These are phyloP conservation scores for Platanthera zijinensis DNA, from an alignment of 106 monocot genomes.

Conservation along the genomic window DNA sequence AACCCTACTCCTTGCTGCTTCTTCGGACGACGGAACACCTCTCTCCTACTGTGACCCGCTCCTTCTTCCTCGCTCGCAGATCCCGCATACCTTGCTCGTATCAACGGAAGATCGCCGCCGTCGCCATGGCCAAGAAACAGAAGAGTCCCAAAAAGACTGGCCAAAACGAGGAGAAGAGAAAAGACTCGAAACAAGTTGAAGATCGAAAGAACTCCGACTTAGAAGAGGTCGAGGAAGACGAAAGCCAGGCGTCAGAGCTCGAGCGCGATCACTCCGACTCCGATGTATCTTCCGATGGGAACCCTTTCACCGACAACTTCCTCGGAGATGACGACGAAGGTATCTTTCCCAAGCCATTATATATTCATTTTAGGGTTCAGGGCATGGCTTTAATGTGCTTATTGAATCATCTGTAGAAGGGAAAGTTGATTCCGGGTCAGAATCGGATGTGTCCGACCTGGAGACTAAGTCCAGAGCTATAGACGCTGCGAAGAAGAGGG, in stretches of 20 bases:
- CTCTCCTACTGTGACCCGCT: too few relatives aligned
- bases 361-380: not conserved
- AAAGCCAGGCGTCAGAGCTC: not conserved
- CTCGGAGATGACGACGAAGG: constrained; percentile 52
- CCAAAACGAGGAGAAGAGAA: too few relatives aligned
- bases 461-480: constrained; percentile 63
- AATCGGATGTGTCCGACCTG: constrained; percentile 66
- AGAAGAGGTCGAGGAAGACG: constrained; percentile 8
- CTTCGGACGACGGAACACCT: too few relatives aligned
- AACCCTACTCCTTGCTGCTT: too few relatives aligned
- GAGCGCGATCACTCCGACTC: constrained; percentile 21
- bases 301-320: constrained; percentile 70
- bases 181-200: too few relatives aligned
- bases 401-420: constrained; percentile 17
- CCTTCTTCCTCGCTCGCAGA: too few relatives aligned
- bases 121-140: too few relatives aligned
- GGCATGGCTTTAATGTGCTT: not conserved
- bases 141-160: too few relatives aligned
- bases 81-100: too few relatives aligned
- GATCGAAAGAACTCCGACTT: not conserved
- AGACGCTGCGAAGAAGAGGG: constrained; percentile 51
- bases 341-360: not conserved
- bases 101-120: too few relatives aligned
- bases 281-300: constrained; percentile 46
- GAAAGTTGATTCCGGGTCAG: constrained; percentile 24